These are phyloP conservation scores for Oryza australiensis DNA, from an alignment of 176 grass and related monocot species.

Conservation along the genomic window DNA sequence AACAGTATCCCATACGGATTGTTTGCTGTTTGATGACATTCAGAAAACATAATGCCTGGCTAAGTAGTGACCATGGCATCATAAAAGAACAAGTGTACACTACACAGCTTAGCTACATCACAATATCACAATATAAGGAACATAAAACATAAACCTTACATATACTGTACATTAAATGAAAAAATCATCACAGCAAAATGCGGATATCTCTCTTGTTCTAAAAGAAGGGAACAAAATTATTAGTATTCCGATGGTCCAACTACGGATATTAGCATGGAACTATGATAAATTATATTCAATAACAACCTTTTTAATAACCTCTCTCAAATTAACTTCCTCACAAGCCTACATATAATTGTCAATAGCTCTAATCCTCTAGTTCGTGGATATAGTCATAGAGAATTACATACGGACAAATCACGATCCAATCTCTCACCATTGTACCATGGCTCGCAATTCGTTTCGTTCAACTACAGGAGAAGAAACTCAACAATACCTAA, in stretches of 20 bases:
- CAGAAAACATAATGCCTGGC: not conserved
- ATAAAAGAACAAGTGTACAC: not conserved
- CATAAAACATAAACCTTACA: not conserved
- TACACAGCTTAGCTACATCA: not conserved
- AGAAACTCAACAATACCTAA: no score
- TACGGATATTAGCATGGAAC: not conserved
- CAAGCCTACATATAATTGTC: not conserved
- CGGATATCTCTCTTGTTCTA: not conserved
- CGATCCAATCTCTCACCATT: not conserved
- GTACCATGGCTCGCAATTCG: not conserved
- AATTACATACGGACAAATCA: not conserved
- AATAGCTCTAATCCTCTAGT: not conserved
- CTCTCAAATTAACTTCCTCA: not conserved
- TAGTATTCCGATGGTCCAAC: not conserved
- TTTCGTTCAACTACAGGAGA: no score
- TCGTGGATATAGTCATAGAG: not conserved
- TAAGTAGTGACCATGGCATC: not conserved
- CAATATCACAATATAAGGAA: slow-evolving; percentile 7
- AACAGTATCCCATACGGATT: not conserved
- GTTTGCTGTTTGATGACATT: not conserved
- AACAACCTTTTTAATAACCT: not conserved
- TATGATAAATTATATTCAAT: not conserved
- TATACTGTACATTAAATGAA: not conserved
- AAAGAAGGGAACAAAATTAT: not conserved
- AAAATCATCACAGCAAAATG: not conserved